Base-by-base conservation (phyloP, 768 basidiomycete genomes). In the Boletus speciosus region DNA sequence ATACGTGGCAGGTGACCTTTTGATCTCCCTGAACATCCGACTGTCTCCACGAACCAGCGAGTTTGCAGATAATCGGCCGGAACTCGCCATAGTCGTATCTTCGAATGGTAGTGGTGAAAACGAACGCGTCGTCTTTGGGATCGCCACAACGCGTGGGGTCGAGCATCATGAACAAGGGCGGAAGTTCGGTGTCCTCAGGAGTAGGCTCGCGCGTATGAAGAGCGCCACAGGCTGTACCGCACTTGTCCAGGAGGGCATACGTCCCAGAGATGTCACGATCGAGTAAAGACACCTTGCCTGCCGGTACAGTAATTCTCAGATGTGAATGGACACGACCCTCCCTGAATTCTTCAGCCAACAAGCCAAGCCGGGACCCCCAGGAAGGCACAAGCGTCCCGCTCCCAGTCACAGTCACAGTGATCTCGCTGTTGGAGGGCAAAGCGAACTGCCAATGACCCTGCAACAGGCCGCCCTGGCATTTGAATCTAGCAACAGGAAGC, bases 221-320 rank as follows among this genome's bases (percentile, higher is more conserved):
- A 21, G 88, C 88, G 25, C 81, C 79, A 65, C 89, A 92, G 8
- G 95, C 92, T 2, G 91, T 92, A 7, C 94, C 93, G 53, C 95
- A 98, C 66, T 86, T 87, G 58, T 90, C 86, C 49, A 94, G 75
- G 45, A 94, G 83, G 25, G 73, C 71, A 65, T 97, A 98, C 2
- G 73, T 75, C 6, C 95, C 95, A 6, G 86, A 84, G 42, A 97
- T 85, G 64, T 91, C 83, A 43, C 87, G 84, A 68, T 96, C 94
- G 31, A 90, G 80, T 50, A 73, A 67, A 2, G 63, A 53, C 8
- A 73, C 64, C 27, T 79, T 74, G 32, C 78, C 76, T 9, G 69
- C 61, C 0, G 81, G 75, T 4, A 88, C 81, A n/a, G 76, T 71
- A 35, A 98, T 73, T 58, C 83, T 75, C 27, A 97, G 59, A 49